Percentiles rank a stretch among this genome's conserved stretches.
These are phyloP conservation scores for Arthrobotrys musiformis DNA, from an alignment of 2,329 filamentous ascomycete species.

Conservation along the genomic window DNA sequence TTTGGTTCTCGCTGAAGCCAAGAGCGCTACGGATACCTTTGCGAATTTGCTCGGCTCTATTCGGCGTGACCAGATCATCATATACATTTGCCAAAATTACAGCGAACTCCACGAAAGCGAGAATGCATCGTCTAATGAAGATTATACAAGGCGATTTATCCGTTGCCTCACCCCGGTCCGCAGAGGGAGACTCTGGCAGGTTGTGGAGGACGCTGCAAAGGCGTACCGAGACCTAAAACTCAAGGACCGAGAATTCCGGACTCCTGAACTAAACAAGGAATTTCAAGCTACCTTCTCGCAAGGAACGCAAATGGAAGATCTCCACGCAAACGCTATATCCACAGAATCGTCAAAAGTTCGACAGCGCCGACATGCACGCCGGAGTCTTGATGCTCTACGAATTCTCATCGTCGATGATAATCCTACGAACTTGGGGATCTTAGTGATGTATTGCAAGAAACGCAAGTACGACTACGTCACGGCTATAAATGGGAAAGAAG, in stretches of 20 bases:
- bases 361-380: constrained; percentile 1
- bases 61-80: constrained; percentile 38
- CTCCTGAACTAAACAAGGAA: neutral
- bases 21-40: constrained; percentile 16
- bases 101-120: constrained; percentile 27
- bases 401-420: constrained; percentile 67
- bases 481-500: constrained; percentile 65
- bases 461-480: constrained; percentile 64
- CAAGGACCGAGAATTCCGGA: neutral
- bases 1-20: constrained; percentile 35
- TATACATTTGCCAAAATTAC: constrained; percentile 49
- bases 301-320: neutral
- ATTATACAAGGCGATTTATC: constrained; percentile 44
- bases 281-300: neutral
- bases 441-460: constrained; percentile 66
- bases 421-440: constrained; percentile 66
- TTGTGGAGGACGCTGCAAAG: constrained; percentile 23
- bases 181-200: constrained; percentile 40
- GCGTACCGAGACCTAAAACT: constrained; percentile 23
- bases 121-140: constrained; percentile 28
- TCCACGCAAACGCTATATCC: neutral
- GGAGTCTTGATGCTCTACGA: constrained; percentile 6
- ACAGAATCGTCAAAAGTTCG: constrained; percentile 5
- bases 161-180: constrained; percentile 38
- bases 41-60: constrained; percentile 27